Evolutionary conservation across 108 stramenopile genomes (phyloP), one percentile per base, ranked within the genome.

Genomic region (Craspedostauros australis): DNA sequence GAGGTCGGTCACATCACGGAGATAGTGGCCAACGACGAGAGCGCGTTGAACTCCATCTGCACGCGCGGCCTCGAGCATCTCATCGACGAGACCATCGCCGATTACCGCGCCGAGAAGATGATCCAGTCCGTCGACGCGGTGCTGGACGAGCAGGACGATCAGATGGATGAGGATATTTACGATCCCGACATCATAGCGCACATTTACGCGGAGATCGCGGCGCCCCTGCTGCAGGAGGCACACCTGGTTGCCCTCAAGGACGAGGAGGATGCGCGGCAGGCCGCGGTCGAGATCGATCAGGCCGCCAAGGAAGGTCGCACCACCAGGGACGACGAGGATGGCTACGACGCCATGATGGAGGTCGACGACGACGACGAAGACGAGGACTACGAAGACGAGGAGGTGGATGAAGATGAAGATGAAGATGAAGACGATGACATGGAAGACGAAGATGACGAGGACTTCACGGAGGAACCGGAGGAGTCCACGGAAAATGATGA

Each of bases 51-150:
- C 20, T 50, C 59, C 21, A 36, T 68, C 38, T 68, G 58, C 12
- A 53, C 54, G n/a, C 57, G 66, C 31, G 66, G 66, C 5, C 33
- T 68, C 2, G 66, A 68, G 28, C 66, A 68, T 28, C 33, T 68
- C 15, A 58, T 68, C 9, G 58, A 68, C 53, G 66, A 68, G 40
- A 58, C 59, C 29, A 44, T 68, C n/a, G 66, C 66, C 19, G 58
- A 68, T 47, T 68, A 47, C 25, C 50, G 66, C 16, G 66, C 66
- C 0, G 57, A 68, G 44, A 68, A 68, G 48, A 68, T 68, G 66
- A 68, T 68, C 38, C 51, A 40, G 27, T 68, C 66, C 33, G 60
- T 68, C 29, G 66, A 68, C 29, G 66, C 66, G 11, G 66, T 68
- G 16, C 48, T 68, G 52, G 66, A 68, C 33, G 66, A 60, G 28